A percentile compares a stretch with the other conserved stretches of the same genome.
These are phyloP conservation scores for Perkinsus chesapeaki DNA, from an alignment of 169 alveolate genomes.

Conservation along the genomic window DNA sequence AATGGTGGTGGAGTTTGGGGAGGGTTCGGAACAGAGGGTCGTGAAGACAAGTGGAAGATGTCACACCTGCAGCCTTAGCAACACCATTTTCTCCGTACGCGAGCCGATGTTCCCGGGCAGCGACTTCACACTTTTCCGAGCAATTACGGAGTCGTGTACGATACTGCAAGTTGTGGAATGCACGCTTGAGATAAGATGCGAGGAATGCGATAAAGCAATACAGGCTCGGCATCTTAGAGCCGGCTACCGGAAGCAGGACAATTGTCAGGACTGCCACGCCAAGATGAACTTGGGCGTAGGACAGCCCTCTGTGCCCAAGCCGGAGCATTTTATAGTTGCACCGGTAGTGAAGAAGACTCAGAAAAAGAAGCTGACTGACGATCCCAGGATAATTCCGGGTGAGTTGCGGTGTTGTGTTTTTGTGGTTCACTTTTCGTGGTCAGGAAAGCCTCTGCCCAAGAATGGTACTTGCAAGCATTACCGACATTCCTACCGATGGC, in stretches of 20 bases:
- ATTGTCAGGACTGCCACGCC: constrained; percentile 32
- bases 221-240: not conserved
- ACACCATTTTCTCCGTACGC: constrained; percentile 23
- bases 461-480: constrained; percentile 75
- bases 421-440: not conserved
- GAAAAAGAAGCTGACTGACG: constrained; percentile 17
- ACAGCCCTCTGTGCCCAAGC: not conserved
- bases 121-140: not conserved
- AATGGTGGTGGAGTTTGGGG: not conserved
- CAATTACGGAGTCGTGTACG: not conserved
- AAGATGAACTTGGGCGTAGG: not conserved
- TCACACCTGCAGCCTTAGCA: not conserved
- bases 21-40: not conserved
- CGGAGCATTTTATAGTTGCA: not conserved
- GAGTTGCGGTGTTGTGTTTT: not conserved
- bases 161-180: not conserved
- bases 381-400: not conserved
- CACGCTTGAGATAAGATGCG: constrained; percentile 13
- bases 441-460: constrained; percentile 66
- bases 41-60: not conserved
- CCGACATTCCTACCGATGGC: constrained; percentile 74
- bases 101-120: not conserved
- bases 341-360: not conserved
- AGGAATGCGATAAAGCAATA: not conserved
- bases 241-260: constrained; percentile 16